A percentile compares a stretch with the other conserved stretches of the same genome.
phyloP scores from a whole-genome alignment of 2,329 filamentous ascomycete species.

The Trichoderma sp. region DNA sequence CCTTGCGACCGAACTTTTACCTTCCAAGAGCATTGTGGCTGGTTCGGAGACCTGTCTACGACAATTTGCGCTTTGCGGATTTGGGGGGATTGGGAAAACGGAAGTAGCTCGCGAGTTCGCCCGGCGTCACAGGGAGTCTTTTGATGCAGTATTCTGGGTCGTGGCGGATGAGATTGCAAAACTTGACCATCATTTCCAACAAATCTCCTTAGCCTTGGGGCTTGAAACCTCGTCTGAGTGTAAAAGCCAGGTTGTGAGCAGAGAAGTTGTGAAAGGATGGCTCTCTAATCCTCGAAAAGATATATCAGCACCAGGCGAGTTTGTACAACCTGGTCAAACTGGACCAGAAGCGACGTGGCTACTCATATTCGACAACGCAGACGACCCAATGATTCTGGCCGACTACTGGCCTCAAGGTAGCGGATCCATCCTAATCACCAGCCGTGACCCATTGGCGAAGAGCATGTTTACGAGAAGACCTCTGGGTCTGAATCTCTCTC shows the following conservation, averaged over 20 bases:
- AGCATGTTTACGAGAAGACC: too few relatives aligned
- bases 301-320: background rate
- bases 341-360: background rate
- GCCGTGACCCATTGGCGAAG: too few relatives aligned
- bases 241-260: background rate
- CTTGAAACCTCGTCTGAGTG: background rate
- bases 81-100: slow-evolving; percentile 7
- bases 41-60: background rate
- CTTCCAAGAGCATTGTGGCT: background rate
- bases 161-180: background rate
- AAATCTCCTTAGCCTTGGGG: background rate
- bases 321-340: background rate
- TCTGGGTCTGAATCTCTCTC: too few relatives aligned
- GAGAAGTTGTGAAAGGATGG: slow-evolving; percentile 3
- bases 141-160: background rate
- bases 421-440: background rate
- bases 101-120: background rate
- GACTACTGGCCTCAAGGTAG: slow-evolving; percentile 6
- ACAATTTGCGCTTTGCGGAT: slow-evolving; percentile 6
- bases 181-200: background rate
- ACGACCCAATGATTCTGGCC: slow-evolving; percentile 1
- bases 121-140: background rate
- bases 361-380: background rate
- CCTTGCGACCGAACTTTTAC: background rate
- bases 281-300: slow-evolving; percentile 1